A percentile compares a stretch with the other conserved stretches of the same genome.
phyloP scores from a whole-genome alignment of 179 eudicot species.

The Silene noctiflora region DNA sequence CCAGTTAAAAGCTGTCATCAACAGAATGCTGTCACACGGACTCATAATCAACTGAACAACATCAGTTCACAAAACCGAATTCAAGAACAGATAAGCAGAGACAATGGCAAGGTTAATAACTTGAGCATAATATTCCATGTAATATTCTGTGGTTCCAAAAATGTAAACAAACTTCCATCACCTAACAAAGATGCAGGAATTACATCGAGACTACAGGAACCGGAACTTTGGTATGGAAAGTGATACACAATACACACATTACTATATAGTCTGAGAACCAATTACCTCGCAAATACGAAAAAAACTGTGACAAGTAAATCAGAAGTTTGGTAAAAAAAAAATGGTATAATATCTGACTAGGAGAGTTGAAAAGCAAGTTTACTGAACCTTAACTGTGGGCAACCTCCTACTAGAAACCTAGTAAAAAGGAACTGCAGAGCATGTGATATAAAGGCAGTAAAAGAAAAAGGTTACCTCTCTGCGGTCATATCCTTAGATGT shows the following conservation, averaged over 20 bases:
- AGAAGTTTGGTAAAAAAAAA: not conserved
- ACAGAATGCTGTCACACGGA: not conserved
- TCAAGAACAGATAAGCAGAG: not conserved
- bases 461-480: conserved; percentile 28
- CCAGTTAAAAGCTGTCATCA: not conserved
- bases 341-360: not conserved
- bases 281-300: not conserved
- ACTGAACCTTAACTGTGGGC: conserved; percentile 4
- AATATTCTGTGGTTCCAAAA: not conserved
- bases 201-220: conserved; percentile 13
- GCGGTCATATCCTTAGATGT: conserved; percentile 18
- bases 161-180: not conserved
- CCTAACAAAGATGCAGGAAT: not conserved
- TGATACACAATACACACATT: not conserved
- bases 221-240: not conserved
- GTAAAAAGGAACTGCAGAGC: not conserved
- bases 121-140: not conserved
- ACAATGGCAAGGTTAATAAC: conserved; percentile 5
- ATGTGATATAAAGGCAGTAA: conserved; percentile 1
- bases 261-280: not conserved
- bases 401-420: conserved; percentile 9
- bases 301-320: not conserved
- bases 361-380: not conserved
- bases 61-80: conserved; percentile 13
- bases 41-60: not conserved